A percentile compares a stretch with the other conserved stretches of the same genome.
Conservation (phyloP, 2,329 filamentous ascomycete species). For the Paecilomyces niveus region DNA sequence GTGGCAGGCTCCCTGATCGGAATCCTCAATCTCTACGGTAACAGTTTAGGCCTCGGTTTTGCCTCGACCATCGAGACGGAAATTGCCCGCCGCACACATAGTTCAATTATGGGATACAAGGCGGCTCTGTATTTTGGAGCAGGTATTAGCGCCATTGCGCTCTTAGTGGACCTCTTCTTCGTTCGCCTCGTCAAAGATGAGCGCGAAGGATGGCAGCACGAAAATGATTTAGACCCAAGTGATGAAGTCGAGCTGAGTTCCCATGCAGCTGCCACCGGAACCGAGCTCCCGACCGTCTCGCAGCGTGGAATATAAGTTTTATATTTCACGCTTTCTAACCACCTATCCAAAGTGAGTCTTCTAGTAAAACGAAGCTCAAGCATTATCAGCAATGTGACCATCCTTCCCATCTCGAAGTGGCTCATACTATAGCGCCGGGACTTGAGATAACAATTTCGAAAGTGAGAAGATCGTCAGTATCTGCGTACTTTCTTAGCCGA, state of each 20-base stretch:
- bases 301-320: neutral
- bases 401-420: too few species aligned
- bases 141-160: slow-evolving; percentile 19
- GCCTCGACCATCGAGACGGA: slow-evolving; percentile 34
- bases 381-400: neutral
- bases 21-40: slow-evolving; percentile 38
- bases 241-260: neutral
- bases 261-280: neutral
- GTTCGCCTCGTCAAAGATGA: slow-evolving; percentile 25
- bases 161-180: slow-evolving; percentile 21
- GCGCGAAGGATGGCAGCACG: slow-evolving; percentile 22
- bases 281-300: neutral
- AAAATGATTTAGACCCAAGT: slow-evolving; percentile 2
- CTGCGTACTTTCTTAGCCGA: too few species aligned
- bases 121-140: slow-evolving; percentile 23
- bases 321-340: neutral
- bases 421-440: too few species aligned
- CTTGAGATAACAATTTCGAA: too few species aligned
- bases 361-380: neutral
- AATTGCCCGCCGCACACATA: slow-evolving; percentile 8
- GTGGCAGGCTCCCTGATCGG: slow-evolving; percentile 47
- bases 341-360: neutral
- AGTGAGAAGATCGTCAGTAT: too few species aligned
- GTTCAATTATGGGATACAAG: slow-evolving; percentile 21
- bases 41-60: slow-evolving; percentile 38